phyloP scores from a whole-genome alignment of 1,284 basidiomycete species.

The Singerocomus rubriflavus region DNA sequence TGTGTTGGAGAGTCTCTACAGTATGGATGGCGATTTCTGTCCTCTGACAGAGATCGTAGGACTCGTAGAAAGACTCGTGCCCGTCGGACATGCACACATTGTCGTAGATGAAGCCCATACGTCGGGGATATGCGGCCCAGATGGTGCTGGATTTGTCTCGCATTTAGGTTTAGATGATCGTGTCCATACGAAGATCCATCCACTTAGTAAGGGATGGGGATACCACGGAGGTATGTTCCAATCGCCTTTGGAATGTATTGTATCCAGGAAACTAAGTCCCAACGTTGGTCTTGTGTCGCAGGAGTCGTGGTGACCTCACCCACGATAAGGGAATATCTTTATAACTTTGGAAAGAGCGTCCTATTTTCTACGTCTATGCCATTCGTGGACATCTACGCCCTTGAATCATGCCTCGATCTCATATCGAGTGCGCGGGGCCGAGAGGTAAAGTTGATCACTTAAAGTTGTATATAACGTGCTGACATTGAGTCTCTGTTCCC shows the following conservation, averaged over 20 bases:
- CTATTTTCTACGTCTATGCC: conserved; percentile 53
- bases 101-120: conserved; percentile 59
- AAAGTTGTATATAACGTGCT: not conserved
- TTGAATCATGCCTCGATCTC: conserved; percentile 30
- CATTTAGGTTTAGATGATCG: conserved; percentile 36
- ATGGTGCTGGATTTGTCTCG: conserved; percentile 41
- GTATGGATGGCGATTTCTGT: conserved; percentile 65
- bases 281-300: conserved; percentile 16
- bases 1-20: conserved; percentile 58
- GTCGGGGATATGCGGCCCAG: conserved; percentile 44
- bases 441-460: conserved; percentile 16
- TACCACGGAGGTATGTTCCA: conserved; percentile 67
- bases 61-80: conserved; percentile 35
- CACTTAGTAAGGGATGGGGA: conserved; percentile 57
- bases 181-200: conserved; percentile 48
- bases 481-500: not conserved
- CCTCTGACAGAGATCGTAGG: conserved; percentile 45
- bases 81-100: conserved; percentile 33
- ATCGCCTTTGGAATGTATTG: not conserved
- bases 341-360: conserved; percentile 60
- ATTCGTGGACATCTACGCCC: conserved; percentile 44
- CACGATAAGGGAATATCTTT: conserved; percentile 48
- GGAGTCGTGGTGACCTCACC: conserved; percentile 51
- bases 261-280: not conserved
- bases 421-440: conserved; percentile 15